Percentiles rank a stretch among this genome's conserved stretches.
Evolutionary conservation across 495 filamentous ascomycete genomes (phyloP).

Genomic region (Filosporella fistucella): DNA sequence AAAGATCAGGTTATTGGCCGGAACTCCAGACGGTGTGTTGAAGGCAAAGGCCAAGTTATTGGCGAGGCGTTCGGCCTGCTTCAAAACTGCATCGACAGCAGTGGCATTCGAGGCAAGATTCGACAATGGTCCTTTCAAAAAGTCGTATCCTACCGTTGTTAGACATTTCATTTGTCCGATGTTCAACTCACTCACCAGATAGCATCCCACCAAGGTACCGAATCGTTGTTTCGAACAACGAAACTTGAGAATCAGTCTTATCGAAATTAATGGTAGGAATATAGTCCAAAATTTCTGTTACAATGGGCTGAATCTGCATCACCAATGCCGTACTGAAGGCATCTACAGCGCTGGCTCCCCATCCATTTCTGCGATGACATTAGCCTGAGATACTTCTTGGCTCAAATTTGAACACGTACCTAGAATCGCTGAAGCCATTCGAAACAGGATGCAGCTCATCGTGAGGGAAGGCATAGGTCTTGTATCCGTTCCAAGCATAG

Average conservation of each 20-base stretch:
- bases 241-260: conserved; percentile 52
- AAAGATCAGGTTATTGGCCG: conserved; percentile 68
- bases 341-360: conserved; percentile 83
- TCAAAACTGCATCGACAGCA: conserved; percentile 52
- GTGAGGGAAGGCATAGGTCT: conserved; percentile 71
- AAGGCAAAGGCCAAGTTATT: conserved; percentile 75
- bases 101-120: conserved; percentile 38
- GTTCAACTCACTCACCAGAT: conserved; percentile 40
- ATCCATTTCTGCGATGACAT: conserved; percentile 59
- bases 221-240: conserved; percentile 88
- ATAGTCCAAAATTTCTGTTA: conserved; percentile 64
- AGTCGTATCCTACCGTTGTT: conserved; percentile 58
- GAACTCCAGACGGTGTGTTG: conserved; percentile 69
- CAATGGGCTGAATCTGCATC: conserved; percentile 65
- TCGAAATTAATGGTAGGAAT: conserved; percentile 67
- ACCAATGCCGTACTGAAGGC: conserved; percentile 76
- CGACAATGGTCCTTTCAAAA: conserved; percentile 67
- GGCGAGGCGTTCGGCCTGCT: conserved; percentile 65
- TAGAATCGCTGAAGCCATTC: conserved; percentile 61
- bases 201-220: conserved; percentile 78
- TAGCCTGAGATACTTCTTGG: conserved; percentile 10
- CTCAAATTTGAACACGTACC: conserved; percentile 40
- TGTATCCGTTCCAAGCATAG: conserved; percentile 78
- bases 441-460: conserved; percentile 70
- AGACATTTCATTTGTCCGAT: neutral